Evolutionary conservation across 257 asterid species (phyloP).

Genomic region (Solanum sejunctum): DNA sequence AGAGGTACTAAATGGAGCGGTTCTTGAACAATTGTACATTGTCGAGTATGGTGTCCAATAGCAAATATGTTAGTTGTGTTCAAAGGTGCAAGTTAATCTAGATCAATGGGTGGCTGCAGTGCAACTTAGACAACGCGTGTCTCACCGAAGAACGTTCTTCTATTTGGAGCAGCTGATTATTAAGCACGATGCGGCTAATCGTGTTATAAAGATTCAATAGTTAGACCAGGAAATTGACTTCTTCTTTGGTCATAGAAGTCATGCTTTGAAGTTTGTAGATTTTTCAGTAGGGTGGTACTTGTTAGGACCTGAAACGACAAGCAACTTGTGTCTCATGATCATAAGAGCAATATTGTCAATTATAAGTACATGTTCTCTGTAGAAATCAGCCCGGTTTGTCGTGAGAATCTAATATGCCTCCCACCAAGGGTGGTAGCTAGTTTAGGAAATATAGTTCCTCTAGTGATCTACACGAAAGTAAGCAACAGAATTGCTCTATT

Average conservation of each 20-base stretch:
- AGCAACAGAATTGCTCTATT: conserved; percentile 27
- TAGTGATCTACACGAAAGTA: conserved; percentile 26
- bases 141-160: conserved; percentile 48
- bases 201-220: conserved; percentile 39
- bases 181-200: conserved; percentile 37
- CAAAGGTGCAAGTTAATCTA: conserved; percentile 37
- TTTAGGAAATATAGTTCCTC: conserved; percentile 41
- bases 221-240: conserved; percentile 43
- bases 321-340: conserved; percentile 41
- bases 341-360: conserved; percentile 28
- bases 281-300: conserved; percentile 31
- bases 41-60: conserved; percentile 38
- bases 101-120: conserved; percentile 58
- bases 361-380: conserved; percentile 38
- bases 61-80: conserved; percentile 42
- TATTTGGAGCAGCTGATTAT: conserved; percentile 50
- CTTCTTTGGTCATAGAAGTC: conserved; percentile 35
- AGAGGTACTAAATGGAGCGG: conserved; percentile 40
- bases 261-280: conserved; percentile 35
- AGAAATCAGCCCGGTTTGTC: conserved; percentile 37
- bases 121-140: conserved; percentile 40
- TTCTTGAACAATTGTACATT: conserved; percentile 27
- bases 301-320: conserved; percentile 22
- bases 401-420: conserved; percentile 44
- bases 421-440: conserved; percentile 25